Base-by-base conservation (phyloP, 768 basidiomycete species). In the Roridomyces roridus region DNA sequence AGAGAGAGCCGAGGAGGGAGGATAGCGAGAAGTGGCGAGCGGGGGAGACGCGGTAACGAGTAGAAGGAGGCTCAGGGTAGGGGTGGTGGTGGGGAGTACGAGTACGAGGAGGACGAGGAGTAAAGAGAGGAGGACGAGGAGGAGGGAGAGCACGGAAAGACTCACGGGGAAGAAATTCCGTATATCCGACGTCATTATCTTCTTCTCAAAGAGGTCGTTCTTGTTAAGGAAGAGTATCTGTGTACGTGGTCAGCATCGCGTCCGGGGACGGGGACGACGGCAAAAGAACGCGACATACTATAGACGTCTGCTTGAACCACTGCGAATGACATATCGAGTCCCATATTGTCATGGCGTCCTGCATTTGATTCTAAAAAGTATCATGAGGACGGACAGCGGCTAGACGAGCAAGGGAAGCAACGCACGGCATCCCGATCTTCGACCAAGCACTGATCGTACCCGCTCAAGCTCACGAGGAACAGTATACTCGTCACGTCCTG, bases 271-370 rank as follows among this genome's bases (percentile, higher is more conserved):
- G n/a, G n/a, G n/a, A n/a, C n/a, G n/a, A n/a, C n/a, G n/a, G n/a
- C n/a, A n/a, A 14, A 25, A 45, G 34, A 21, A 43, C 20, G 9
- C 15, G 31, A 59, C 57, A 6, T 29, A 94, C 94, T 51, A 97
- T 93, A 10, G 93, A 94, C 0, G 94, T 96, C 61, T 90, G 85
- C 73, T 92, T 91, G 77, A 97, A 97, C 94, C 94, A 97, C 62
- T 96, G 94, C 10, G 94, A 96, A 71, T 97, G 94, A 74, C 94
- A 96, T 82, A 98, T 96, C 37, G 94, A 94, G 65, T 98, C 95
- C 89, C 95, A 98, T 46, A 98, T 93, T n/a, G 93, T 93, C 87
- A 98, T 91, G 2, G 95, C 93, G 62, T 98, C 95, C 77, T 96
- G 92, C 94, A 98, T 96, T 87, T 96, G 95, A 69, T 98, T 98